Base-by-base conservation (phyloP, 2,329 filamentous ascomycete species). In the Sclerotinia sclerotiorum region DNA sequence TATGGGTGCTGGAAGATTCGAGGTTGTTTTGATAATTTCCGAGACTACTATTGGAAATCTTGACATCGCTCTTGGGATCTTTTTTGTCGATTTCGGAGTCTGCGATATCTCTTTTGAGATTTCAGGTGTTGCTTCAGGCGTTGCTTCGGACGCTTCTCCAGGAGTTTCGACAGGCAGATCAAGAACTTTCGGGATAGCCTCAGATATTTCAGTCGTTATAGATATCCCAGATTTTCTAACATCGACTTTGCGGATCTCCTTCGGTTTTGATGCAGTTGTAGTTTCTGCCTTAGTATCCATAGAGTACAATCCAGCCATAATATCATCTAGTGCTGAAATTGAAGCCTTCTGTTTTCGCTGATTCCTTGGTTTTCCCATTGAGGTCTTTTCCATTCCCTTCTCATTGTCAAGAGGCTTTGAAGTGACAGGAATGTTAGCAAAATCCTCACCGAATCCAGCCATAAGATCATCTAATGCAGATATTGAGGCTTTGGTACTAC, bases 381-480 rank as follows among this genome's bases (percentile, higher is more conserved):
- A 35, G 17, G 65, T 39, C 13, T 32, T 67, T 27, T 67, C 56
- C 1, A 49, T 35, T 10, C 24, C 56, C 35, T 67, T 67, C 7
- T 67, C 57, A 27, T 67, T 62, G 4, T 67, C 56, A 15, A 42
- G 7, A 11, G 19, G 15, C 32, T 52, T 63, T 19, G 24, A 5
- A 52, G 56, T 44, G 19, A 44, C 8, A 15, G 65, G 11, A 35
- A 7, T 19, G 44, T 42, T 54, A 24, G 32, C 24, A 15, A 62
- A 62, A 5, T 51, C 60, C 2, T 46, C 65, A 10, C 66, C 58
- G 8, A 70, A 65, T 7, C 46, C 35, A 24, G 67, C 61, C 67
- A 70, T 52, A 21, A 70, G 56, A 17, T 69, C 67, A 65, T 70
- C 69, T 24, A 70, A 61, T 17, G 69, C 62, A 27, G 60, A 60